These are phyloP conservation scores for Raffaelea albimanens DNA, from an alignment of 2,329 filamentous ascomycete genomes.

Conservation along the genomic window DNA sequence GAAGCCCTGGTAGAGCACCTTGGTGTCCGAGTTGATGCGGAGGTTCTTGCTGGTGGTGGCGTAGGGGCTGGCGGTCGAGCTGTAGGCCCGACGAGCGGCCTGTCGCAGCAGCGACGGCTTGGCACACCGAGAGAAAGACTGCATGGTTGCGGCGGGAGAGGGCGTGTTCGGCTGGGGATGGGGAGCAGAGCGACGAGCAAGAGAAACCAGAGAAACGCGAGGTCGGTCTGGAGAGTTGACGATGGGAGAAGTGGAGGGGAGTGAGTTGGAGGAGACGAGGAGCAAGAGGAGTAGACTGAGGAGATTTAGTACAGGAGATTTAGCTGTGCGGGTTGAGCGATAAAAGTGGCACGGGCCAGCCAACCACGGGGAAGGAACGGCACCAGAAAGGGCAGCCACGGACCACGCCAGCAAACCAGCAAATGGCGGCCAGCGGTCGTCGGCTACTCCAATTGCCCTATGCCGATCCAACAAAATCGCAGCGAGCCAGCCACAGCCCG, in stretches of 20 bases:
- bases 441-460: too few relatives aligned
- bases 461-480: too few relatives aligned
- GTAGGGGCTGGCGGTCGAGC: constrained; percentile 61
- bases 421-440: too few relatives aligned
- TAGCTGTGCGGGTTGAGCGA: not conserved
- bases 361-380: too few relatives aligned
- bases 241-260: not conserved
- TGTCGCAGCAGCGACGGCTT: constrained; percentile 60
- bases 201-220: too few relatives aligned
- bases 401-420: too few relatives aligned
- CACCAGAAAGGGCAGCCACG: too few relatives aligned
- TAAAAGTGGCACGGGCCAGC: not conserved
- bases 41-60: constrained; percentile 72
- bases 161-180: too few relatives aligned
- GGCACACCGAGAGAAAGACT: constrained; percentile 67
- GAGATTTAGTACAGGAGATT: not conserved
- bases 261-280: not conserved
- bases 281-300: not conserved
- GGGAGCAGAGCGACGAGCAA: too few relatives aligned
- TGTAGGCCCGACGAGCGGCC: constrained; percentile 60
- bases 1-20: constrained; percentile 95
- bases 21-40: constrained; percentile 85
- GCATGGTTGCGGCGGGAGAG: constrained; percentile 45
- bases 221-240: too few relatives aligned
- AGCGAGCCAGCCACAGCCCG: too few relatives aligned